phyloP scores from a whole-genome alignment of 495 filamentous ascomycete genomes.

The Penicillium pulvis region DNA sequence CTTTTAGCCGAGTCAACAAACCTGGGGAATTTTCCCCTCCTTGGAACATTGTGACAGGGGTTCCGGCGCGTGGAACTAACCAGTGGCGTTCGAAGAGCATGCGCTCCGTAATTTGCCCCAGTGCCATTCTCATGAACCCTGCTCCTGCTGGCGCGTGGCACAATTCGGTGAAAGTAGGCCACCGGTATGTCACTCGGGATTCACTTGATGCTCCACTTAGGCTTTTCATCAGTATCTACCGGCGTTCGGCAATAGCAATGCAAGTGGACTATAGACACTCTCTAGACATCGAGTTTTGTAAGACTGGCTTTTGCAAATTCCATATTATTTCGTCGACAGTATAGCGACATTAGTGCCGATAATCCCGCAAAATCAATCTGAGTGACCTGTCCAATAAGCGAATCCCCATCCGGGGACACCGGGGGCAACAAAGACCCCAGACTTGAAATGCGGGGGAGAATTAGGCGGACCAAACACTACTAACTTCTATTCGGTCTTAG shows the following conservation, averaged over 20 bases:
- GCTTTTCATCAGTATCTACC: background rate
- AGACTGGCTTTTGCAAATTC: background rate
- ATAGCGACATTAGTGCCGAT: background rate
- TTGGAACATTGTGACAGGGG: slow-evolving; percentile 9
- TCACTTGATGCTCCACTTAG: background rate
- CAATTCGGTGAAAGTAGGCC: slow-evolving; percentile 7
- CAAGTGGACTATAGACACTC: background rate
- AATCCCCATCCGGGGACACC: slow-evolving; percentile 15
- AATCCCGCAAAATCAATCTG: background rate
- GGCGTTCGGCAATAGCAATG: background rate
- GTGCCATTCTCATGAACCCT: slow-evolving; percentile 16
- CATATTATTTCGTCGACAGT: background rate
- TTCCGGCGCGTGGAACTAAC: slow-evolving; percentile 3
- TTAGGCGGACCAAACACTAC: slow-evolving; percentile 23
- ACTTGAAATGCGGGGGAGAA: slow-evolving; percentile 27
- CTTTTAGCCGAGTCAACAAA: slow-evolving; percentile 6
- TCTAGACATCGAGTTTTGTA: background rate
- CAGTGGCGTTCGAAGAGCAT: slow-evolving; percentile 21
- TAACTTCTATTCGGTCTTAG: slow-evolving; percentile 17
- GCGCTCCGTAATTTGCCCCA: slow-evolving; percentile 20
- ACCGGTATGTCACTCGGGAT: slow-evolving; percentile 10
- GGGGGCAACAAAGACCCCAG: slow-evolving; percentile 7
- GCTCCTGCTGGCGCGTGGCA: slow-evolving; percentile 22
- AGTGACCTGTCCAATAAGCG: slow-evolving; percentile 19
- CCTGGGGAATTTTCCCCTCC: slow-evolving; percentile 19